A percentile compares a stretch with the other conserved stretches of the same genome.
These are phyloP conservation scores for Yamagishiella unicocca DNA, from an alignment of 139 green algal species.

Conservation along the genomic window DNA sequence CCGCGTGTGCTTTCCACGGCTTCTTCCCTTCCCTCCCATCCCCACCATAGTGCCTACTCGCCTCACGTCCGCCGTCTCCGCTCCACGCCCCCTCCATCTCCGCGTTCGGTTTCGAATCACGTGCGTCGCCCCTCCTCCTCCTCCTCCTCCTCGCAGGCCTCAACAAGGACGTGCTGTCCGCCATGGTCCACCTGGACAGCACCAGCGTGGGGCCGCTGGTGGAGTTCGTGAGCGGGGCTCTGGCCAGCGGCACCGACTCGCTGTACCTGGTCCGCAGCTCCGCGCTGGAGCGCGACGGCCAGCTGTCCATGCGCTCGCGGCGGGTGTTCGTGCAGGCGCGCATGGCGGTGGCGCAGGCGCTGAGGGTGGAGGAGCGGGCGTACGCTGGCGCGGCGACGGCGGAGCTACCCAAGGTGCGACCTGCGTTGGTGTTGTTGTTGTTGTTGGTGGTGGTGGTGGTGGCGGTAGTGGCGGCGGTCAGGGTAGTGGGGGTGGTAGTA, in stretches of 20 bases:
- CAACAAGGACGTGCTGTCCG: constrained; percentile 29
- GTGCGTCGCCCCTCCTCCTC: background rate
- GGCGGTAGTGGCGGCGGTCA: too few relatives aligned
- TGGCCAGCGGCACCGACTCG: constrained; percentile 27
- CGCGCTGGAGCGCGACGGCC: constrained; percentile 43
- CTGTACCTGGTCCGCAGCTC: constrained; percentile 45
- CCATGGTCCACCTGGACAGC: constrained; percentile 50
- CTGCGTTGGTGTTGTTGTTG: background rate
- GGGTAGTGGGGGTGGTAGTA: background rate
- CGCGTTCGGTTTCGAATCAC: too few relatives aligned
- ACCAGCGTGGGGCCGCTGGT: constrained; percentile 49
- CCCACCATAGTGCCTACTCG: too few relatives aligned
- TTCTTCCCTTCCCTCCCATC: too few relatives aligned
- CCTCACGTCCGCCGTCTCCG: too few relatives aligned
- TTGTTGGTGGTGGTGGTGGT: too few relatives aligned
- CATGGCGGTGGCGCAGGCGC: constrained; percentile 50
- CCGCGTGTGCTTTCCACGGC: too few relatives aligned
- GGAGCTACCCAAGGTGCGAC: constrained; percentile 51
- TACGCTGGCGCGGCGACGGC: constrained; percentile 15
- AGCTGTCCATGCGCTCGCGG: constrained; percentile 50
- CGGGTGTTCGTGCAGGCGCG: constrained; percentile 58
- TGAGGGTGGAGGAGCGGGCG: constrained; percentile 47
- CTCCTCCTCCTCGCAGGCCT: background rate
- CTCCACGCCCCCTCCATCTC: too few relatives aligned
- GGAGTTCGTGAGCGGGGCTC: constrained; percentile 34